Evolutionary conservation across 2,329 filamentous ascomycete genomes (phyloP), one percentile per base, ranked within the genome.

Genomic region (Orbilia ellipsospora): DNA sequence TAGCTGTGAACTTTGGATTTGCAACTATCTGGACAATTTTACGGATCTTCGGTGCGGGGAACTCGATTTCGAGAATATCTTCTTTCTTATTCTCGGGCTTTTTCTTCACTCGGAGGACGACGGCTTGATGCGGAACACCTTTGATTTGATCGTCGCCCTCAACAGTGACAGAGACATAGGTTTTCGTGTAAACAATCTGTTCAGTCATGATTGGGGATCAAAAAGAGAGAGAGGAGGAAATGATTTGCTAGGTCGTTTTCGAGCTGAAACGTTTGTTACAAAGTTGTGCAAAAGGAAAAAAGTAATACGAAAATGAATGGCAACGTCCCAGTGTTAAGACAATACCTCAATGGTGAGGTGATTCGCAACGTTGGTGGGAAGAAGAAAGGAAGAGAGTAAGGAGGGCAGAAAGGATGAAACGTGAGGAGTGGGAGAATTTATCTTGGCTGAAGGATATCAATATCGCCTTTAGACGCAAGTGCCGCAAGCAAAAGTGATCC

Each of bases 1-100:
- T 63, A 20, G 62, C 59, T 16, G 54, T 28, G 13, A n/a, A 62
- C n/a, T 74, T 66, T 28, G 63, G 56, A 16, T 45, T 67, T 31
- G 55, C 63, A n/a, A 23, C n/a, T 2, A 70, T 40, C 18, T 57
- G 66, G 31, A 70, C 51, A 4, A 28, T 18, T 16, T 70, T 61
- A n/a, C 51, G 40, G 4, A n/a, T 26, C 2, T 54, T 28, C 10
- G 66, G 57, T 7, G 66, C 54, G 2, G 66, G 66, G 31, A 70
- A 70, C 1, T 20, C 26, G 18, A 70, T 42, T 7, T 70, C 66
- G 16, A 70, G 2, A 28, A 57, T 13, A 20, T 57, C 66, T 16
- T 36, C 57, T 51, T 48, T 40, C 10, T 36, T 36, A 10, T 36
- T 36, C 31, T 36, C 31, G 6, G 31, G 31, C 3, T 36, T 36